These are phyloP conservation scores for Fusarium irregulare DNA, from an alignment of 2,329 filamentous ascomycete species.

Conservation along the genomic window DNA sequence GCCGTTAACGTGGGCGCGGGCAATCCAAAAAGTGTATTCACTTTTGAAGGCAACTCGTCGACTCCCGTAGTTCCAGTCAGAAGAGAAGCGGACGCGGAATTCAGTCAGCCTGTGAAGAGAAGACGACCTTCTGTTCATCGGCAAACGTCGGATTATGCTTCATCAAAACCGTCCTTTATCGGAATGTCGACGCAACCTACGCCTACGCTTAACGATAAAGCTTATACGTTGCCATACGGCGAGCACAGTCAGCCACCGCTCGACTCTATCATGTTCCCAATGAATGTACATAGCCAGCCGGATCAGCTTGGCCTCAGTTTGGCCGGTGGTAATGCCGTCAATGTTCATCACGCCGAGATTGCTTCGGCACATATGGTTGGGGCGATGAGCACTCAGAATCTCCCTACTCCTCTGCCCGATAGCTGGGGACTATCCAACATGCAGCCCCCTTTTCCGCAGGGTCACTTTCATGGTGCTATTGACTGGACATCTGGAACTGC, in stretches of 20 bases:
- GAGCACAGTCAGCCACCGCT: slow-evolving; percentile 39
- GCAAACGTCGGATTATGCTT: slow-evolving; percentile 48
- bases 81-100: slow-evolving; percentile 47
- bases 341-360: slow-evolving; percentile 41
- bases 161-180: slow-evolving; percentile 48
- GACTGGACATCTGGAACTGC: slow-evolving; percentile 47
- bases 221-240: slow-evolving; percentile 23
- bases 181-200: slow-evolving; percentile 29
- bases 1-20: neutral
- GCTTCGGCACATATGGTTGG: slow-evolving; percentile 15
- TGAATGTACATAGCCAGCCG: slow-evolving; percentile 42
- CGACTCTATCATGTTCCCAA: slow-evolving; percentile 45
- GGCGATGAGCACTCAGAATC: slow-evolving; percentile 41
- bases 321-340: slow-evolving; percentile 45
- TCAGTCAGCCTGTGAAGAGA: slow-evolving; percentile 47
- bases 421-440: slow-evolving; percentile 46
- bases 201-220: slow-evolving; percentile 35
- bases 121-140: slow-evolving; percentile 45
- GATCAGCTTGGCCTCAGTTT: slow-evolving; percentile 47
- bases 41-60: slow-evolving; percentile 33
- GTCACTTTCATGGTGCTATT: slow-evolving; percentile 42
- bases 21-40: slow-evolving; percentile 19
- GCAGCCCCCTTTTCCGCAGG: slow-evolving; percentile 28
- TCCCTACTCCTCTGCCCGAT: slow-evolving; percentile 43
- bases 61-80: slow-evolving; percentile 47